A percentile compares a stretch with the other conserved stretches of the same genome.
Conservation (phyloP, 1,284 basidiomycete species). For the Phlebopus sp. region DNA sequence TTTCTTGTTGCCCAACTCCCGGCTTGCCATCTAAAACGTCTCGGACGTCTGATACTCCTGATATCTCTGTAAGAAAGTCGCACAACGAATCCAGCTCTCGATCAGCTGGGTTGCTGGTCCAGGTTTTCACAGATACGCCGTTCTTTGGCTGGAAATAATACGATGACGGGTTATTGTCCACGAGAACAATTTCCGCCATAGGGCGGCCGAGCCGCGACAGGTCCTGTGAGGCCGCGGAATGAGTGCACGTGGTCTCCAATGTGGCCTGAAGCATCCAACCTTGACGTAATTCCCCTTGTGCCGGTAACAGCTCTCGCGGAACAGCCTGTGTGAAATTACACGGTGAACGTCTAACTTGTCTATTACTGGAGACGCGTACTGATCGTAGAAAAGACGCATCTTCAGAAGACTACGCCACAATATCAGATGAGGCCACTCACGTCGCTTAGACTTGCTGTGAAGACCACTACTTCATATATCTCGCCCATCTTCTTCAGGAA, state of each 20-base stretch:
- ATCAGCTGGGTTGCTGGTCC: constrained; percentile 96
- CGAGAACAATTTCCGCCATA: constrained; percentile 88
- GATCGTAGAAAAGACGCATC: neutral
- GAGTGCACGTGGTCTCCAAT: constrained; percentile 1
- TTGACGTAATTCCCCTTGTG: constrained; percentile 98
- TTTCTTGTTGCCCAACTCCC: neutral
- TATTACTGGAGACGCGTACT: constrained; percentile 96
- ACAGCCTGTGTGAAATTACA: constrained; percentile 87
- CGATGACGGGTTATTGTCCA: constrained; percentile 95
- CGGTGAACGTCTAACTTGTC: constrained; percentile 90
- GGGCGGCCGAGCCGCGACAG: constrained; percentile 91
- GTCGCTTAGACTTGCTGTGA: constrained; percentile 93
- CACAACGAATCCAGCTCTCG: constrained; percentile 90
- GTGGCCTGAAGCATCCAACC: constrained; percentile 41
- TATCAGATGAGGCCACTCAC: constrained; percentile 36
- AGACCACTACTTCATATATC: constrained; percentile 94
- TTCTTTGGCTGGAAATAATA: constrained; percentile 99
- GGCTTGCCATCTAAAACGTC: constrained; percentile 60
- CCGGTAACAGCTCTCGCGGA: constrained; percentile 96
- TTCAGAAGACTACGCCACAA: constrained; percentile 5
- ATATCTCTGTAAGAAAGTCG: constrained; percentile 86
- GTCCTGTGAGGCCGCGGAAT: constrained; percentile 53
- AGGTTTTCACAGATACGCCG: constrained; percentile 93
- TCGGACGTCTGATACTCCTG: constrained; percentile 81
- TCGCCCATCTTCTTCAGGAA: constrained; percentile 95